Conservation (phyloP, 352 stramenopile species). For the Phytophthora pini region DNA sequence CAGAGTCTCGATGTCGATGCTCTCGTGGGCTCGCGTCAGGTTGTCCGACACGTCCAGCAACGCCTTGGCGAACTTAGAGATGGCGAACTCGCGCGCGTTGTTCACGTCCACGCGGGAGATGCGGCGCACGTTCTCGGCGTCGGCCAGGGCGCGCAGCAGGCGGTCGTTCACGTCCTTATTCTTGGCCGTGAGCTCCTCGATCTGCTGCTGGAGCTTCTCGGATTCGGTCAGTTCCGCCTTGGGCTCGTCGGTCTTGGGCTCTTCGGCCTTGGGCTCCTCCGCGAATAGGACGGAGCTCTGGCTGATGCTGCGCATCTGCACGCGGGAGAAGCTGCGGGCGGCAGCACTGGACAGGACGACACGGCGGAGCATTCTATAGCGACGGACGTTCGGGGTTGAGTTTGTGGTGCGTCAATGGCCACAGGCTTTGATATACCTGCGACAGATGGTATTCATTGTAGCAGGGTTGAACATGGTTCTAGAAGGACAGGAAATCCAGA, state of each 20-base stretch:
- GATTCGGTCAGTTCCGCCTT: slow-evolving; percentile 33
- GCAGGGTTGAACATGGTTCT: slow-evolving; percentile 12
- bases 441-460: not conserved
- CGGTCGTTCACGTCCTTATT: slow-evolving; percentile 88
- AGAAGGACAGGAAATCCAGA: not conserved
- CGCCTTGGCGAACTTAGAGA: slow-evolving; percentile 96
- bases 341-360: slow-evolving; percentile 58
- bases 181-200: slow-evolving; percentile 74
- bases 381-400: not conserved
- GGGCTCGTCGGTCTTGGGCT: slow-evolving; percentile 16
- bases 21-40: slow-evolving; percentile 94
- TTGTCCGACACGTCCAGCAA: slow-evolving; percentile 99
- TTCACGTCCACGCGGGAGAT: slow-evolving; percentile 95
- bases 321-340: slow-evolving; percentile 35
- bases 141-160: slow-evolving; percentile 92
- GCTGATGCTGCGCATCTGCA: slow-evolving; percentile 59
- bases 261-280: slow-evolving; percentile 29
- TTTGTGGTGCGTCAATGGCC: slow-evolving; percentile 5
- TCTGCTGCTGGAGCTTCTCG: slow-evolving; percentile 65
- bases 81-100: slow-evolving; percentile 94
- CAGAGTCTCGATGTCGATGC: slow-evolving; percentile 78
- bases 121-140: slow-evolving; percentile 97
- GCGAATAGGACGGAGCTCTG: slow-evolving; percentile 45
- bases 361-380: slow-evolving; percentile 59
- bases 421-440: too few species aligned